Base-by-base conservation (phyloP, 208 protist species). In the Trypanosoma conorhini region DNA sequence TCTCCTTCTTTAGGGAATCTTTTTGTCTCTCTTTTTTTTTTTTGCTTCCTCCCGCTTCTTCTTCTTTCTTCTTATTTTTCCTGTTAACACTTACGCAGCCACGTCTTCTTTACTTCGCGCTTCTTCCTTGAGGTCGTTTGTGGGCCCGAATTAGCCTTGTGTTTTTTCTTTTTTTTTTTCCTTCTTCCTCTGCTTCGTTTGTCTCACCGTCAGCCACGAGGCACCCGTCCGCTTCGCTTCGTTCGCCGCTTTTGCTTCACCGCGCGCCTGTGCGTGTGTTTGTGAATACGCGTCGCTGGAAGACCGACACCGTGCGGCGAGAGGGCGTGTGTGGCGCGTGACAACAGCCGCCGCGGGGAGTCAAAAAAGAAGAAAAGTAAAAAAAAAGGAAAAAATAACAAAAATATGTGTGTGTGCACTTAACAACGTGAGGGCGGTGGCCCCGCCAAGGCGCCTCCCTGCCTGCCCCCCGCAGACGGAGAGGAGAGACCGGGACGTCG, bases 91-190 rank as follows among this genome's bases (percentile, higher is more conserved):
- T 62, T 69, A 46, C 2, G 10, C 46, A 35, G 26, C 7, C 17
- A 31, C 26, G 1, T 69, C 33, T 22, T 55, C 35, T 30, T 55
- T 30, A 24, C 50, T 54, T 54, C 22, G 13, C 21, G 1, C 21
- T 2, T n/a, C 9, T 51, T 51, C 21, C 33, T 38, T 38, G 33
- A 38, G 33, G 7, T 38, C 33, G 33, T 7, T 38, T 38, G 33
- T 38, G 7, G 7, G 33, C 7, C 33, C 33, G 7, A 46, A 46
- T 46, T 46, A 2, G 1, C 42, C 42, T 55, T 33, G 33, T 40
- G 3, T 69, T 62, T 35, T 30, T 44, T 44, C 24, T 63, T 69
- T 69, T 56, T 5, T 26, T 68, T 69, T 69, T 31, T 72, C 68
- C 55, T 63, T 35, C 9, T 69, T 66, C 21, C 55, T 28, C 19